Base-by-base conservation (phyloP, 129 eudicot genomes). In the Arctium lappa region DNA sequence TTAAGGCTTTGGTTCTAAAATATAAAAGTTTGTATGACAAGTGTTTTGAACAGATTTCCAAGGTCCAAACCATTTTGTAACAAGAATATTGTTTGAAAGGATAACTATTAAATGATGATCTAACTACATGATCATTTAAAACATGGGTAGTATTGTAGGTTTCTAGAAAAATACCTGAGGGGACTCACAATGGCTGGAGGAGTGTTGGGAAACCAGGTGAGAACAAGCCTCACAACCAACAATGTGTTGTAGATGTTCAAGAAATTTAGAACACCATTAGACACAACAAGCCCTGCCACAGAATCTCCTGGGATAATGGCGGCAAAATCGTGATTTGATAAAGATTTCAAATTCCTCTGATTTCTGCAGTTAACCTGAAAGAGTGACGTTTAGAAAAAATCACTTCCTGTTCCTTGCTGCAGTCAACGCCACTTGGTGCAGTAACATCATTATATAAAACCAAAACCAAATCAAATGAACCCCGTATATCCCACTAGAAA, bases 161-260 rank as follows among this genome's bases (percentile, higher is more conserved):
- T 42, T 78, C 2, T 6, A 13, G 68, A 79, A 63, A 32, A 38
- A 73, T 89, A 95, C 97, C 97, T 93, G 79, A 92, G 97, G 80
- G 97, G 97, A 60, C 91, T 88, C 22, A 93, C 97, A 76, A 95
- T 81, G 81, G 91, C 94, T 18, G 93, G 92, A 75, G 99, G 99
- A 85, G 97, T 84, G 75, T 88, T 92, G 29, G 98, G 98, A 83
- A 95, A 95, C 98, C 98, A 95, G 38, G 99, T 95, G 53, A 95
- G 89, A 85, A 95, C 94, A 8, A 95, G 94, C 92, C 99, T 90
- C 42, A 84, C 94, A 87, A 92, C 91, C 91, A 95, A 88, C 76
- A 95, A 53, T 32, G 97, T 92, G 79, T 95, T 92, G 86, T 95
- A 95, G 48, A 95, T 85, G 78, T 95, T 95, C 82, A 95, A 86